Evolutionary conservation across 495 filamentous ascomycete species (phyloP), one percentile per base, ranked within the genome.

Genomic region (Letharia columbiana): DNA sequence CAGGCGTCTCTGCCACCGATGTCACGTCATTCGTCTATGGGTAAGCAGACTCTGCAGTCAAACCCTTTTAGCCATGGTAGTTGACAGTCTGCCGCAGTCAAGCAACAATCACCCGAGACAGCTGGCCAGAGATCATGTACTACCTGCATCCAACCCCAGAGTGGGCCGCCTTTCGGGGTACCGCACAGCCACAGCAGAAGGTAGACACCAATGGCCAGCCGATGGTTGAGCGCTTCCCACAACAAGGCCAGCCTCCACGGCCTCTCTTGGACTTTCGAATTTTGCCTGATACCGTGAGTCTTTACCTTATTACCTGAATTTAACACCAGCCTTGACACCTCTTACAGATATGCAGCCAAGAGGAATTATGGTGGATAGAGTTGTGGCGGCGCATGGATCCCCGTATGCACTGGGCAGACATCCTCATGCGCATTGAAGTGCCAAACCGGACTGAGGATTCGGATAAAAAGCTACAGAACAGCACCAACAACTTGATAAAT

Each of bases 101-200:
- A 50, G 64, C 64, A 18, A 40, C n/a, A 2, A 52, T 66, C 7
- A 66, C 64, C 15, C 3, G 31, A 10, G 12, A 64, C n/a, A 41
- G 52, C 33, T 60, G 50, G 35, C 66, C 66, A 20, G 39, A 59
- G 17, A 56, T 68, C 1, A 57, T 68, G 58, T 68, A 68, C 33
- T 33, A 61, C 1, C 47, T 68, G 37, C 17, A 62, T 2, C 67
- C 67, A 0, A 11, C 42, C 0, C 10, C 56, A 3, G 23, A 45
- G 39, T 61, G 67, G 62, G 39, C 41, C n/a, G 40, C 23, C 0
- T 68, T 64, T 20, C 15, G 54, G 12, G 9, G 4, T 1, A 47
- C 47, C 1, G 8, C 13, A 2, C 5, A 4, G 2, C 62, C 63
- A 9, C 41, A 5, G 20, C 62, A 60, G n/a, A 65, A 60, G 62